Base-by-base conservation (phyloP, 2,329 filamentous ascomycete genomes). In the Zymoseptoria brevis region DNA sequence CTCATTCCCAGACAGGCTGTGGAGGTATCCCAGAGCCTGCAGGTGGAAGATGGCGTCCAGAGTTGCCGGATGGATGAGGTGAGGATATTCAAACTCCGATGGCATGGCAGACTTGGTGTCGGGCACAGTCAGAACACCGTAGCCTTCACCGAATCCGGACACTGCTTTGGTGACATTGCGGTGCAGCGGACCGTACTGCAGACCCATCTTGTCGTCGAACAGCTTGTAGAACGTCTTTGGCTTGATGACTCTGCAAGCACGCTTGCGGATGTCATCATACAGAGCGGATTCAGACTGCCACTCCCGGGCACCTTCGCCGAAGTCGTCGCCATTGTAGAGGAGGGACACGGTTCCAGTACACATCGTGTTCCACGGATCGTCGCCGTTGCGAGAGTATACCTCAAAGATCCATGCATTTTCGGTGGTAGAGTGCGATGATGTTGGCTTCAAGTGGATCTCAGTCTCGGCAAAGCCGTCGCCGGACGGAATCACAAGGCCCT, bases 51-150 rank as follows among this genome's bases (percentile, higher is more conserved):
- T 78, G 2, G 79, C 72, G 63, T 85, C 83, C 11, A 85, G 72
- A 0, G 82, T 83, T 3, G 80, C 77, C 0, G 83, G 83, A 62
- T 85, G 83, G n/a, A 85, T 76, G 4, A 83, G 58, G 26, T 83
- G 80, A 3, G 77, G 73, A 60, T 77, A 83, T 65, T 84, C 81
- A 56, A 79, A 83, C 13, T 75, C 70, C 48, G 73, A 73, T 0
- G 81, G 82, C 82, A 84, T 84, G 51, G 73, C 75, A 2, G 76
- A 72, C 62, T 71, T 77, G 1, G 81, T 84, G 62, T 69, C 58
- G 19, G 61, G 59, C 35, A 65, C 51, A 35, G 26, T 35, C 41
- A 64, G 54, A n/a, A 26, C 53, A 13, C 60, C 59, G 13, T 53
- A 45, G 41, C 54, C 45, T 19, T 60, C 55, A 19, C 50, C 41